phyloP scores from a whole-genome alignment of 2,329 filamentous ascomycete species.

The Ambrosiella cleistominuta region DNA sequence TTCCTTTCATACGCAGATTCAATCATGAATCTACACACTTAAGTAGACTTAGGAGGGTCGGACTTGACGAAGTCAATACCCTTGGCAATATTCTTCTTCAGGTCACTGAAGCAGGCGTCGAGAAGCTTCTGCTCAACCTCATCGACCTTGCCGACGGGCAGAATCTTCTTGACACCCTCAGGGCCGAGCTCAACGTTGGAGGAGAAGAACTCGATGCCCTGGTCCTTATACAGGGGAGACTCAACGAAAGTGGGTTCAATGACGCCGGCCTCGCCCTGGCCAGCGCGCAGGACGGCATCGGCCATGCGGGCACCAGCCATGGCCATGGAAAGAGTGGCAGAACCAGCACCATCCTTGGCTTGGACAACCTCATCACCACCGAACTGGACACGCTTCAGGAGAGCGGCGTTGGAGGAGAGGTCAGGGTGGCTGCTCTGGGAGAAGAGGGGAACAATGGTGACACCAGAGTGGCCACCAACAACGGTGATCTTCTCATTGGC shows the following conservation, averaged over 20 bases:
- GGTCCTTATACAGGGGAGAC: conserved; percentile 94
- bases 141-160: conserved; percentile 69
- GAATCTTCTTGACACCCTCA: conserved; percentile 88
- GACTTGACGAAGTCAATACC: conserved; percentile 42
- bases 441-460: conserved; percentile 96
- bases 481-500: conserved; percentile 88
- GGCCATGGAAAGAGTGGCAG: conserved; percentile 95
- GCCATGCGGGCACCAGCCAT: conserved; percentile 77
- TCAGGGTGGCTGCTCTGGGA: conserved; percentile 79
- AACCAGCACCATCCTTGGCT: conserved; percentile 96
- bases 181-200: conserved; percentile 91
- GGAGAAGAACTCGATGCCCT: conserved; percentile 94
- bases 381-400: conserved; percentile 93
- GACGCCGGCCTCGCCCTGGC: conserved; percentile 85
- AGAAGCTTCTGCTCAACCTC: conserved; percentile 78
- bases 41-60: conserved; percentile 13
- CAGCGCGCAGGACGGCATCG: conserved; percentile 82
- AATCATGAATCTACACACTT: neutral
- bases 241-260: conserved; percentile 95
- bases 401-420: conserved; percentile 59
- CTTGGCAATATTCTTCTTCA: conserved; percentile 94
- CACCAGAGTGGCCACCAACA: conserved; percentile 90
- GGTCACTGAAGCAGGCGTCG: conserved; percentile 64
- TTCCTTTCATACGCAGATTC: neutral
- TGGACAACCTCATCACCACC: conserved; percentile 98